These are phyloP conservation scores for Diaporthe nobilis DNA, from an alignment of 2,329 filamentous ascomycete genomes.

Conservation along the genomic window DNA sequence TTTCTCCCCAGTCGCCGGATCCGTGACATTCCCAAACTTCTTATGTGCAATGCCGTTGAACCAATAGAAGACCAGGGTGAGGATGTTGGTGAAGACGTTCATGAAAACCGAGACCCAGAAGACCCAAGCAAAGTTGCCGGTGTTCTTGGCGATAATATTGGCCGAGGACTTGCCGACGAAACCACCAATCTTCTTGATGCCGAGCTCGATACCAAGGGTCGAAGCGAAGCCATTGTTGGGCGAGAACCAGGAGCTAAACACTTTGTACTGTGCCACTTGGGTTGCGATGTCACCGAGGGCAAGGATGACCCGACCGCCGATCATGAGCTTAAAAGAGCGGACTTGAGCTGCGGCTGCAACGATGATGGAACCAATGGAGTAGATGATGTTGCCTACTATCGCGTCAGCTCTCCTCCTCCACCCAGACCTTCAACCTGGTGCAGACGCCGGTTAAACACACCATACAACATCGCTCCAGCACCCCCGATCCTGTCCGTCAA, in stretches of 20 bases:
- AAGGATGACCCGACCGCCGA: constrained; percentile 67
- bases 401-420: constrained; percentile 52
- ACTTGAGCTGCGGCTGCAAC: constrained; percentile 70
- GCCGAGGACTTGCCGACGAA: constrained; percentile 73
- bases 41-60: constrained; percentile 67
- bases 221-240: constrained; percentile 74
- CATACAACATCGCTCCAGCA: constrained; percentile 51
- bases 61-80: constrained; percentile 67
- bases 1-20: constrained; percentile 70
- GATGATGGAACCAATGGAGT: constrained; percentile 69
- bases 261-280: constrained; percentile 75
- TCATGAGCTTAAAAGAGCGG: constrained; percentile 72
- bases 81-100: constrained; percentile 73
- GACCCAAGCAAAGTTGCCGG: constrained; percentile 73
- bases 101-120: constrained; percentile 75
- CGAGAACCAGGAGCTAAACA: constrained; percentile 76
- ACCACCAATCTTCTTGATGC: constrained; percentile 71
- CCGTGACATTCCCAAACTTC: constrained; percentile 61
- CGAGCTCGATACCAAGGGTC: constrained; percentile 72
- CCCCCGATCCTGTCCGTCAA: constrained; percentile 72
- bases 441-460: constrained; percentile 46
- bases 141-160: constrained; percentile 70
- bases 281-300: constrained; percentile 75
- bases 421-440: background rate
- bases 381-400: constrained; percentile 74